Percentiles rank a stretch among this genome's conserved stretches.
Evolutionary conservation across 1,284 basidiomycete genomes (phyloP).

Genomic region (Sporisorium graminicola): DNA sequence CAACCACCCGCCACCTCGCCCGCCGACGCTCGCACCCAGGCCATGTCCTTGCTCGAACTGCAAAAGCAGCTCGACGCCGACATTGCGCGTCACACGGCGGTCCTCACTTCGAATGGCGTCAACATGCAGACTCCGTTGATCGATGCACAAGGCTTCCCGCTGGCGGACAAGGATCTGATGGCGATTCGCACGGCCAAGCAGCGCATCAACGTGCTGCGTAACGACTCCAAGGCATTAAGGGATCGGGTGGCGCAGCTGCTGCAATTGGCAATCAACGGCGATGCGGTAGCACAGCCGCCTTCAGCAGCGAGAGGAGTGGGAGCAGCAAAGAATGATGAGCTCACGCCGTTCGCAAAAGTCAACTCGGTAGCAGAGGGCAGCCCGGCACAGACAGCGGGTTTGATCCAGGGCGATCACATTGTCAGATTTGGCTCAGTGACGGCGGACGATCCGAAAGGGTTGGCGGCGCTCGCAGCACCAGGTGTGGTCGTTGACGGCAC

Average conservation of each 20-base stretch:
- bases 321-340: not conserved
- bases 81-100: conserved; percentile 30
- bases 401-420: conserved; percentile 36
- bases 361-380: conserved; percentile 49
- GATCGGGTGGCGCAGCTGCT: conserved; percentile 43
- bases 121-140: conserved; percentile 46
- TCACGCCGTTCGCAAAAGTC: conserved; percentile 42
- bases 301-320: too few species aligned
- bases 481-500: conserved; percentile 35
- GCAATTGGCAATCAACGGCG: conserved; percentile 50
- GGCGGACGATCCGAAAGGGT: conserved; percentile 10
- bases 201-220: conserved; percentile 51
- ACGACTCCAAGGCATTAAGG: conserved; percentile 48
- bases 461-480: conserved; percentile 43
- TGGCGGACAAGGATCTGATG: conserved; percentile 54
- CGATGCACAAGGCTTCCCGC: conserved; percentile 58
- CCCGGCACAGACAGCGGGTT: conserved; percentile 47
- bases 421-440: conserved; percentile 41
- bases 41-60: conserved; percentile 31
- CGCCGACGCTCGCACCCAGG: conserved; percentile 28
- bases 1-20: conserved; percentile 31
- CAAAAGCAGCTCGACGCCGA: conserved; percentile 47
- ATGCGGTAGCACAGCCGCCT: not conserved
- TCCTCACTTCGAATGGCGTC: conserved; percentile 43
- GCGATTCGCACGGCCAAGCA: conserved; percentile 54